Evolutionary conservation across 2,329 filamentous ascomycete genomes (phyloP).

Genomic region (Aspergillus oerlinghausenensis): DNA sequence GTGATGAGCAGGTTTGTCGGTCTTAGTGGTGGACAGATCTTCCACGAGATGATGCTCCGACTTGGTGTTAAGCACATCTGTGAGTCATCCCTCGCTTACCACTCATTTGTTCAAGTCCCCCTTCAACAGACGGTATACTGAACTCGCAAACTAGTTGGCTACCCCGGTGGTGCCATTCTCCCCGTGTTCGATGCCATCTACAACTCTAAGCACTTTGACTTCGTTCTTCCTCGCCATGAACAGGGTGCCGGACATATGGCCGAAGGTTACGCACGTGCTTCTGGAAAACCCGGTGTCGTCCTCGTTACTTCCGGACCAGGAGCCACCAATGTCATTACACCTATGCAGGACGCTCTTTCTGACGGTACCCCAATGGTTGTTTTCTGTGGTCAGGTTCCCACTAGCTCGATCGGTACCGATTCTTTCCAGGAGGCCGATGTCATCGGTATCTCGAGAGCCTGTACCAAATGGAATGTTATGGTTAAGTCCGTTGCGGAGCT

Average conservation of each 20-base stretch:
- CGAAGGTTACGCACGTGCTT: slow-evolving; percentile 90
- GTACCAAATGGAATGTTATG: slow-evolving; percentile 99
- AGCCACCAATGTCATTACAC: slow-evolving; percentile 93
- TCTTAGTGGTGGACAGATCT: slow-evolving; percentile 92
- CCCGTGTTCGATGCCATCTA: slow-evolving; percentile 98
- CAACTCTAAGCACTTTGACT: slow-evolving; percentile 95
- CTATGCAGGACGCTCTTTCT: slow-evolving; percentile 91
- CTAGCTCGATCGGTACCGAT: slow-evolving; percentile 85
- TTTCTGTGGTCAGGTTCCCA: slow-evolving; percentile 89
- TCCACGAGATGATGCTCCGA: slow-evolving; percentile 98
- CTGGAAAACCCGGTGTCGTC: slow-evolving; percentile 90
- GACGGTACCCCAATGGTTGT: slow-evolving; percentile 96
- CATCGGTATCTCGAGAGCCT: slow-evolving; percentile 86
- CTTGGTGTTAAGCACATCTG: slow-evolving; percentile 90
- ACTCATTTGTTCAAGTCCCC: not conserved
- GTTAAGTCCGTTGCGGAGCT: slow-evolving; percentile 93
- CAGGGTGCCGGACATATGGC: slow-evolving; percentile 99
- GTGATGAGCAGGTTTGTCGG: slow-evolving; percentile 68
- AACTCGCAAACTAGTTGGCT: slow-evolving; percentile 57
- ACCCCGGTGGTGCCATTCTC: slow-evolving; percentile 92
- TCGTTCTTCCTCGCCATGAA: slow-evolving; percentile 91
- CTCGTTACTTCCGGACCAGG: slow-evolving; percentile 95
- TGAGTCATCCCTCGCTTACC: slow-evolving; percentile 48
- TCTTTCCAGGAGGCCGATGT: slow-evolving; percentile 97
- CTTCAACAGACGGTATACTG: slow-evolving; percentile 1